phyloP scores from a whole-genome alignment of 768 basidiomycete species.

The Tremella yokohamensis region DNA sequence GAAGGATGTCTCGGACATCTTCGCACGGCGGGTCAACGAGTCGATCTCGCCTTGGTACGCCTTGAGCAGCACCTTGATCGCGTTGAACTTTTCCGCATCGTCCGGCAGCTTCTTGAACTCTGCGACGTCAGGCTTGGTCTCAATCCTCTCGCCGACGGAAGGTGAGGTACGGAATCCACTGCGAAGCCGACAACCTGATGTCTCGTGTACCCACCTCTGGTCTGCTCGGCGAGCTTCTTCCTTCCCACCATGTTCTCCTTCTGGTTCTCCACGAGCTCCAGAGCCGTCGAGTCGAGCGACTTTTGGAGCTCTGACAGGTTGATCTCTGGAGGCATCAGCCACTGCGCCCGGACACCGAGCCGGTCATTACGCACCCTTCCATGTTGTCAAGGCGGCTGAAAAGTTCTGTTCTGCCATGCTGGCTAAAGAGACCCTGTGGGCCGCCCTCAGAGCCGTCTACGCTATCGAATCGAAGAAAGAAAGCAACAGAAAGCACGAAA shows the following conservation, averaged over 20 bases:
- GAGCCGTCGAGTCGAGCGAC: constrained; percentile 82
- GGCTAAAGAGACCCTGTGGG: neutral
- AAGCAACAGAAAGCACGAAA: neutral
- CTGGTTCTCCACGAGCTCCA: constrained; percentile 96
- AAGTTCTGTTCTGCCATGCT: constrained; percentile 69
- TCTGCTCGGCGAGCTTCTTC: constrained; percentile 90
- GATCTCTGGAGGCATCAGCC: constrained; percentile 59
- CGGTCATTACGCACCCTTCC: constrained; percentile 65
- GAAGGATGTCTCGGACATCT: constrained; percentile 89
- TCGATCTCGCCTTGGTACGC: constrained; percentile 98
- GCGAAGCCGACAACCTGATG: too few relatives aligned
- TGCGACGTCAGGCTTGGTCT: constrained; percentile 44
- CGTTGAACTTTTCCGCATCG: constrained; percentile 70
- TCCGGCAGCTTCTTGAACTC: constrained; percentile 97
- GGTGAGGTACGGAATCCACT: too few relatives aligned
- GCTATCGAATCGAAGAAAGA: neutral
- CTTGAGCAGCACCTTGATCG: constrained; percentile 87
- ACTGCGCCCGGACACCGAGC: neutral
- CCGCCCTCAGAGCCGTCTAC: neutral
- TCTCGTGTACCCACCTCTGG: constrained; percentile 66
- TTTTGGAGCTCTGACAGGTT: constrained; percentile 87
- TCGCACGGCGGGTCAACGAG: constrained; percentile 85
- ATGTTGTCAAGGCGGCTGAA: constrained; percentile 83
- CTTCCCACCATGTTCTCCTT: constrained; percentile 93
- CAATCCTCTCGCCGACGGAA: too few relatives aligned